phyloP scores from a whole-genome alignment of 805 yeast species.

The Cyberlindnera amylophila region DNA sequence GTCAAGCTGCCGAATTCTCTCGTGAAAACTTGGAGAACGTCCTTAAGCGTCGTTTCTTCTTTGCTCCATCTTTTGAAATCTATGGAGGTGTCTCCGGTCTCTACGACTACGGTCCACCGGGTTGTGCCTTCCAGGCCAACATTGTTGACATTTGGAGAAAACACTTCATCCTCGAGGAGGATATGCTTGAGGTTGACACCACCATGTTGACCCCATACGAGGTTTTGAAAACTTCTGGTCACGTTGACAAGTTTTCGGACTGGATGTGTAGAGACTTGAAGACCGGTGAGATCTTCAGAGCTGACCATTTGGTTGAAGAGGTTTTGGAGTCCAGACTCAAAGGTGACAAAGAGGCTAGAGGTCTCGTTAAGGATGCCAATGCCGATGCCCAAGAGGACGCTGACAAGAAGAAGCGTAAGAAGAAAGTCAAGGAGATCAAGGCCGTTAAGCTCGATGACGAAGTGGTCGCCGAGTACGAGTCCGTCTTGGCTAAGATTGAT shows the following conservation, averaged over 20 bases:
- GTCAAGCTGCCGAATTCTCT: constrained; percentile 44
- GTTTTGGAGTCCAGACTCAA: constrained; percentile 93
- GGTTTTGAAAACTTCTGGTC: constrained; percentile 97
- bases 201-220: constrained; percentile 98
- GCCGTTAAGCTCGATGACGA: constrained; percentile 82
- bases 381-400: constrained; percentile 64
- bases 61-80: constrained; percentile 94
- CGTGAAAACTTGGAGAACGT: constrained; percentile 90
- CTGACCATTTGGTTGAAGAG: constrained; percentile 97
- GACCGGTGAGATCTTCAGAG: constrained; percentile 97
- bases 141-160: constrained; percentile 95
- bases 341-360: constrained; percentile 97
- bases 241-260: constrained; percentile 97
- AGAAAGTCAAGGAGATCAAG: constrained; percentile 93
- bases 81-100: constrained; percentile 98
- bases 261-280: constrained; percentile 97
- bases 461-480: constrained; percentile 76
- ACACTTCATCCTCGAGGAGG: constrained; percentile 96
- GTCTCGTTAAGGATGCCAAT: constrained; percentile 50
- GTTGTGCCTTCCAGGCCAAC: constrained; percentile 97
- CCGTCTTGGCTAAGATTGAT: constrained; percentile 87
- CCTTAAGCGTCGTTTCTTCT: constrained; percentile 92
- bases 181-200: constrained; percentile 97
- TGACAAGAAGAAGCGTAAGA: constrained; percentile 89
- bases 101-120: constrained; percentile 99